phyloP scores from a whole-genome alignment of 192 early-diverging fungal species.

The Mortierella hygrophila region DNA sequence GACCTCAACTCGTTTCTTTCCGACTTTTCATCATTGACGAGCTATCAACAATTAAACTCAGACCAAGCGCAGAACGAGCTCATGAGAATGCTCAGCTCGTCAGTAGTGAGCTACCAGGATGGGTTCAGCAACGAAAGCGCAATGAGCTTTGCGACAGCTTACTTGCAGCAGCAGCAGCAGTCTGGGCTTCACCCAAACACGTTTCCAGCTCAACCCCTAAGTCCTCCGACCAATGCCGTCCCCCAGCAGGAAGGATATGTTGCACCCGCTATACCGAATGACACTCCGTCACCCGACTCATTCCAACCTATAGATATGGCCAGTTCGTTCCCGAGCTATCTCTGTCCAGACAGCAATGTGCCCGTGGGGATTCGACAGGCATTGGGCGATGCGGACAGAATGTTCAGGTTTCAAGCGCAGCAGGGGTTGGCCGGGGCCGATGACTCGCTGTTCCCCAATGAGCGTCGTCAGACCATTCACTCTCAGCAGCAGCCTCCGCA shows the following conservation, averaged over 20 bases:
- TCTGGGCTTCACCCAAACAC: background rate
- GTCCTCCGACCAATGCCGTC: background rate
- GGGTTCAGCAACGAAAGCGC: conserved; percentile 46
- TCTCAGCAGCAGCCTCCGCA: background rate
- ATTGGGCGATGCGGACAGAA: conserved; percentile 22
- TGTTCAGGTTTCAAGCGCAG: conserved; percentile 37
- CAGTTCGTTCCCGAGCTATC: conserved; percentile 19
- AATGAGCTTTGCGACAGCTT: conserved; percentile 36
- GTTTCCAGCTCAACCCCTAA: background rate
- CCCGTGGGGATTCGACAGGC: conserved; percentile 30
- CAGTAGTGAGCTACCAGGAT: conserved; percentile 38
- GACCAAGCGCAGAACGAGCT: conserved; percentile 47
- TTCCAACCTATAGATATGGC: conserved; percentile 27
- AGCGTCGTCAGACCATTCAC: background rate
- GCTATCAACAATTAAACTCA: conserved; percentile 48
- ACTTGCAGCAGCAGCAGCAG: conserved; percentile 33
- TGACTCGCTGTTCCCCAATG: background rate
- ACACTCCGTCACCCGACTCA: conserved; percentile 34
- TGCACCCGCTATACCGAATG: background rate
- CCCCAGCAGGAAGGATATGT: background rate
- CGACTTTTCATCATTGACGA: conserved; percentile 43
- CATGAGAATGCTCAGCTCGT: conserved; percentile 49
- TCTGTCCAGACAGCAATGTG: conserved; percentile 15
- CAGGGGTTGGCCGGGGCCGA: background rate
- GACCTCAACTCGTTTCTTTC: conserved; percentile 18